phyloP scores from a whole-genome alignment of 805 yeast species.

The Suhomyces sp. region DNA sequence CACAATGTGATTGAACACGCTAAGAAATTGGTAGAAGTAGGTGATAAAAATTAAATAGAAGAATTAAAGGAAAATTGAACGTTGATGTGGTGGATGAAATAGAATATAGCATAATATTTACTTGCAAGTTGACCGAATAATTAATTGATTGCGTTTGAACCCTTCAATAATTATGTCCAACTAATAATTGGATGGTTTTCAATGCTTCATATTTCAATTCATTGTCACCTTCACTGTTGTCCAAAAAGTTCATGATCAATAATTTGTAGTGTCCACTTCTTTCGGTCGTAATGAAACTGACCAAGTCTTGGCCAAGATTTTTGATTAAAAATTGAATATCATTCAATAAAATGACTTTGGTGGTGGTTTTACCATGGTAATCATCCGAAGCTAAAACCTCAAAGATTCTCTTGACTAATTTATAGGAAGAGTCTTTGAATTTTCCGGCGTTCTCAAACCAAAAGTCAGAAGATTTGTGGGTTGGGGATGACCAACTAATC shows the following conservation, averaged over 20 bases:
- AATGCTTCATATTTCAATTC: conserved; percentile 94
- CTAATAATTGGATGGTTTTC: conserved; percentile 90
- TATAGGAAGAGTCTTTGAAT: conserved; percentile 79
- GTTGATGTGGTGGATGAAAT: too few species aligned
- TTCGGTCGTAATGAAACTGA: conserved; percentile 35
- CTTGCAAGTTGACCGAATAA: too few species aligned
- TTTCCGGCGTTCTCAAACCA: conserved; percentile 80
- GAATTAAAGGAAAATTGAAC: too few species aligned
- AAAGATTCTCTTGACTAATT: conserved; percentile 62
- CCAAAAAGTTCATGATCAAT: conserved; percentile 80
- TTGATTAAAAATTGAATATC: conserved; percentile 44
- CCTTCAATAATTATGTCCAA: conserved; percentile 68
- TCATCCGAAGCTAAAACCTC: conserved; percentile 42
- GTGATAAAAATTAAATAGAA: too few species aligned
- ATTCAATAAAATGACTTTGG: conserved; percentile 39
- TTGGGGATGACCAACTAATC: conserved; percentile 78
- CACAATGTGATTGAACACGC: too few species aligned
- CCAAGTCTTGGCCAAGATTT: conserved; percentile 39
- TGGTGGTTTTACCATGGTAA: conserved; percentile 16
- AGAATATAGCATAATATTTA: too few species aligned
- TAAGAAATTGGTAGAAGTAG: too few species aligned
- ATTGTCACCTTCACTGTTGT: conserved; percentile 63
- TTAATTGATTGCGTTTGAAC: too few species aligned
- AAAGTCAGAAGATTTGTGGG: conserved; percentile 83
- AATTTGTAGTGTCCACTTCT: conserved; percentile 63